These are phyloP conservation scores for Colletotrichum sp. DNA, from an alignment of 2,329 filamentous ascomycete species.

Conservation along the genomic window DNA sequence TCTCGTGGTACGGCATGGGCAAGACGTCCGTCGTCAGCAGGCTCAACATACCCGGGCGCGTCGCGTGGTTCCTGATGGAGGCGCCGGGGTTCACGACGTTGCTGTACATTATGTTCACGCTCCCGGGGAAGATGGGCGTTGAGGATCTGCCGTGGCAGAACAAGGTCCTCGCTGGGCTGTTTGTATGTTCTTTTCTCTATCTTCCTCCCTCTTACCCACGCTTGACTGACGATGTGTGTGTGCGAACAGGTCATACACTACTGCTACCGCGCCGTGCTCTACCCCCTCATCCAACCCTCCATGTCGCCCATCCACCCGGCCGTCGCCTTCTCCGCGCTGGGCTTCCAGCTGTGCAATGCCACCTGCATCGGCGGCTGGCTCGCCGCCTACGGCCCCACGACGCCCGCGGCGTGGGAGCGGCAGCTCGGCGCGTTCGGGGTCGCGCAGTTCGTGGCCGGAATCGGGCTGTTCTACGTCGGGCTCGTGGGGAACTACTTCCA, in stretches of 20 bases:
- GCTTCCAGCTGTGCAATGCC: conserved; percentile 84
- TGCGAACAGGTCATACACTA: conserved; percentile 78
- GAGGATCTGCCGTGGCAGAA: conserved; percentile 75
- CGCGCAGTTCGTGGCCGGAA: conserved; percentile 63
- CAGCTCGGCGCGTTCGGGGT: conserved; percentile 40
- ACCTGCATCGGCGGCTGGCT: conserved; percentile 81
- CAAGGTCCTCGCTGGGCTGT: conserved; percentile 75
- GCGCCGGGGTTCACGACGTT: conserved; percentile 76
- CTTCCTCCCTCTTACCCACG: rapidly evolving
- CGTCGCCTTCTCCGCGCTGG: conserved; percentile 67
- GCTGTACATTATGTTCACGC: conserved; percentile 76
- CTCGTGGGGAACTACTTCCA: conserved; percentile 85
- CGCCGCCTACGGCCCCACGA: conserved; percentile 77
- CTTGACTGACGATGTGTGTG: neutral
- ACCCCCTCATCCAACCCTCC: conserved; percentile 83
- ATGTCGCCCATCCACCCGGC: conserved; percentile 87
- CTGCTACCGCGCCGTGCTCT: conserved; percentile 83
- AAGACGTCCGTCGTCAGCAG: conserved; percentile 80
- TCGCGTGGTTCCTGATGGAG: conserved; percentile 92
- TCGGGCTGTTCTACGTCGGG: conserved; percentile 77
- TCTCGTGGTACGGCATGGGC: conserved; percentile 87
- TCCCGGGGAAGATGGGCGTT: conserved; percentile 65
- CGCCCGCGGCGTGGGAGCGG: conserved; percentile 52
- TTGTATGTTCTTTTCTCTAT: conserved; percentile 39
- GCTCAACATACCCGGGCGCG: conserved; percentile 86